Evolutionary conservation across 1,284 basidiomycete species (phyloP).

Genomic region (Butyriboletus pseudospeciosus): DNA sequence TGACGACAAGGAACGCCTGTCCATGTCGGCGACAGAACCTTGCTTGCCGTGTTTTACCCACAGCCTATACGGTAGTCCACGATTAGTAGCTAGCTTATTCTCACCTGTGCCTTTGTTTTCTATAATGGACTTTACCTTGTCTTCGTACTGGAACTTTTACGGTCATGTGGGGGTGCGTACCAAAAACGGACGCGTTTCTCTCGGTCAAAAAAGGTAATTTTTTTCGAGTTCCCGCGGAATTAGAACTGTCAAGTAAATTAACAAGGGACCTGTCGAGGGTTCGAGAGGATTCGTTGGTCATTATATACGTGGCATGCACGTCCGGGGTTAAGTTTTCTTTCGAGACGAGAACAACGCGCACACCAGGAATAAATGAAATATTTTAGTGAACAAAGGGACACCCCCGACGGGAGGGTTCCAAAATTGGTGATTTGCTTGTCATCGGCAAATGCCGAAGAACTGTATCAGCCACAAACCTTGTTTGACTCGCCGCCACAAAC

Average conservation of each 20-base stretch:
- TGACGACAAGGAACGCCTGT: not conserved
- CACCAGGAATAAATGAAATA: no score
- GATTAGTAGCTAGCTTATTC: not conserved
- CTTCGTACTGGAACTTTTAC: not conserved
- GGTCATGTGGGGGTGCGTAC: not conserved
- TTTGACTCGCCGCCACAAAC: constrained; percentile 17
- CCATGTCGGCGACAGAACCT: not conserved
- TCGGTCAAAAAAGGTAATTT: not conserved
- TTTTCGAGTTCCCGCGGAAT: not conserved
- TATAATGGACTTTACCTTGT: not conserved
- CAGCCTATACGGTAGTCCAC: not conserved
- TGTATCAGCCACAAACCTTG: constrained; percentile 40
- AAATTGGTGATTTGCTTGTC: not conserved
- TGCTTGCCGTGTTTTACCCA: not conserved
- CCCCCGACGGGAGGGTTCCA: not conserved
- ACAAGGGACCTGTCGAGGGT: not conserved
- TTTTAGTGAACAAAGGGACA: not conserved
- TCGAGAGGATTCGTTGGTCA: not conserved
- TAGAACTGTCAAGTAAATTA: not conserved
- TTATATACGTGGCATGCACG: not conserved
- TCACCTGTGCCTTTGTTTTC: not conserved
- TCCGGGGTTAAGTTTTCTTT: not conserved
- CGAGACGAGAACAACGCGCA: not conserved
- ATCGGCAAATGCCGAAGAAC: constrained; percentile 27
- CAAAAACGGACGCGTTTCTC: not conserved